Conservation (phyloP, 805 yeast species). For the Metschnikowia sp. region DNA sequence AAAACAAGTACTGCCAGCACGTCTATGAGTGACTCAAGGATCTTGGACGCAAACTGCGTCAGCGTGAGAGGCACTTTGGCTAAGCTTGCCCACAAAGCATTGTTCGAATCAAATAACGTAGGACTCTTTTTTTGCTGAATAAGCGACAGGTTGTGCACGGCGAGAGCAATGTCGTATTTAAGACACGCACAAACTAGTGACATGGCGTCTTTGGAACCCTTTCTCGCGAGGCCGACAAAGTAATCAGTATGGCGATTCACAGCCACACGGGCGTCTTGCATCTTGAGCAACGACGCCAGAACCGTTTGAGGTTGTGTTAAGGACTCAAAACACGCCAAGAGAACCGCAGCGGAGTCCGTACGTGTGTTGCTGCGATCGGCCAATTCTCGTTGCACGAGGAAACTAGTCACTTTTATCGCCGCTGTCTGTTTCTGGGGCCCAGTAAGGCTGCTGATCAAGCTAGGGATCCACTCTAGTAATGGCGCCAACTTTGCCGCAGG, state of each 20-base stretch:
- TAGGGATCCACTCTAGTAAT: constrained; percentile 53
- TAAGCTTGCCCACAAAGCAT: constrained; percentile 12
- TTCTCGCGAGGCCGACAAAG: constrained; percentile 23
- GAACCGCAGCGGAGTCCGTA: constrained; percentile 9
- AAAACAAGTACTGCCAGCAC: constrained; percentile 21
- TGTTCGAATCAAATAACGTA: constrained; percentile 9
- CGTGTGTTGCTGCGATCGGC: neutral
- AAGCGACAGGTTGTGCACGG: constrained; percentile 11
- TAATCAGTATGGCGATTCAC: constrained; percentile 42
- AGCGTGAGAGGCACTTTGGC: constrained; percentile 10
- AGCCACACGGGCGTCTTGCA: constrained; percentile 47
- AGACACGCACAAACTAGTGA: constrained; percentile 13
- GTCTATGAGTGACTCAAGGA: constrained; percentile 19
- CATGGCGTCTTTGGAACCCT: constrained; percentile 1
- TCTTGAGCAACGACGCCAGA: constrained; percentile 36
- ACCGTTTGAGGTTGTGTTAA: constrained; percentile 16
- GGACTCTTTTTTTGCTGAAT: constrained; percentile 13
- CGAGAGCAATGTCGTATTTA: constrained; percentile 18
- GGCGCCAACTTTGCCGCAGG: constrained; percentile 29
- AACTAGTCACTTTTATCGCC: constrained; percentile 49
- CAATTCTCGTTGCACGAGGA: constrained; percentile 33
- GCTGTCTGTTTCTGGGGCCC: constrained; percentile 51
- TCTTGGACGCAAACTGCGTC: constrained; percentile 7
- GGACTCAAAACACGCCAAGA: constrained; percentile 19
- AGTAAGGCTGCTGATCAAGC: constrained; percentile 42